These are phyloP conservation scores for Tremella mesenterica DNA, from an alignment of 768 basidiomycete genomes.

Conservation along the genomic window DNA sequence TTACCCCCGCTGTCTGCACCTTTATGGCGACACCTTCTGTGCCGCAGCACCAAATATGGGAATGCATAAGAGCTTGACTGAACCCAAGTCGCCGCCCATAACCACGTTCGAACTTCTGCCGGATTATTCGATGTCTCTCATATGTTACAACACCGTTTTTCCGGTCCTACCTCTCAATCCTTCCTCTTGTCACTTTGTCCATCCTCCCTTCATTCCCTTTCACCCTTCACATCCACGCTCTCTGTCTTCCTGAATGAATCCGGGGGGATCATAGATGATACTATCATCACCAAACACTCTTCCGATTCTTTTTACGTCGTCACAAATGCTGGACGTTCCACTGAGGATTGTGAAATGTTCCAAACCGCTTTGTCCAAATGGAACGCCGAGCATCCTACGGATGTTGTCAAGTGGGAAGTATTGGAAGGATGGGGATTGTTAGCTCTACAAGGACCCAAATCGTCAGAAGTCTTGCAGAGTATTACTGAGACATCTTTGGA, in stretches of 20 bases:
- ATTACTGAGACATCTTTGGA: constrained; percentile 56
- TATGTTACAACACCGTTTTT: constrained; percentile 88
- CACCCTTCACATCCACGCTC: constrained; percentile 69
- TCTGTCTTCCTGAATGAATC: constrained; percentile 78
- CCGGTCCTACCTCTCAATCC: constrained; percentile 62
- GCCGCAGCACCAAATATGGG: not conserved
- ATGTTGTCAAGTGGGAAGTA: constrained; percentile 66
- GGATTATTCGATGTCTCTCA: constrained; percentile 97
- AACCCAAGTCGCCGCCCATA: constrained; percentile 65
- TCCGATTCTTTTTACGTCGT: constrained; percentile 73
- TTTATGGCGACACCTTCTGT: not conserved
- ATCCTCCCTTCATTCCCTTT: constrained; percentile 62
- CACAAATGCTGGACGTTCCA: constrained; percentile 84
- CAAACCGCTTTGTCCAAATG: constrained; percentile 59
- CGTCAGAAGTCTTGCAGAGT: constrained; percentile 67
- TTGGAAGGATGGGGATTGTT: constrained; percentile 78
- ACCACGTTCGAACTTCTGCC: constrained; percentile 69
- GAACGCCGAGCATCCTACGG: constrained; percentile 54
- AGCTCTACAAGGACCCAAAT: constrained; percentile 84
- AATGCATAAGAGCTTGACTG: not conserved
- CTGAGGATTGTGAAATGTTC: constrained; percentile 75
- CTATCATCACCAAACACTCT: constrained; percentile 64
- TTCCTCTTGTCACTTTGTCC: constrained; percentile 90
- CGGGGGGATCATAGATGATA: constrained; percentile 95
- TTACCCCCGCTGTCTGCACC: not conserved